Evolutionary conservation across 2,329 filamentous ascomycete species (phyloP).

Genomic region (Stagonosporopsis vannaccii): DNA sequence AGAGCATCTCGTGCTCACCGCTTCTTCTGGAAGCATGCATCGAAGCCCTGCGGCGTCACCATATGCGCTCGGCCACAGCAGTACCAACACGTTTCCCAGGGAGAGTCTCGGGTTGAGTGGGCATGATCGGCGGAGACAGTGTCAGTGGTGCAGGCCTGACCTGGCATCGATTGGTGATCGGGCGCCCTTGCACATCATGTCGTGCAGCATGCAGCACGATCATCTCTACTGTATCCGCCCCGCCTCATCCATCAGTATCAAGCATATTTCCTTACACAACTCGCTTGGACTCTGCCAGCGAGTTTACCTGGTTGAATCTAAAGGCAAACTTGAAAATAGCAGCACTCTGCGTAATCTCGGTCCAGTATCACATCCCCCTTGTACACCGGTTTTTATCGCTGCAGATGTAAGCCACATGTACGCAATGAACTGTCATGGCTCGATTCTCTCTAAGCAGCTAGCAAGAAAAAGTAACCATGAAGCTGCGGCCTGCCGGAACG

Average conservation of each 20-base stretch:
- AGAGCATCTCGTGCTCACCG: conserved; percentile 10
- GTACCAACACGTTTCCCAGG: conserved; percentile 1
- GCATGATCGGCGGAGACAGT: conserved; percentile 14
- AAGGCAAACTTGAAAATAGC: no score
- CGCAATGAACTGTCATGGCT: conserved; percentile 12
- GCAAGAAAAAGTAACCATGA: conserved; percentile 14
- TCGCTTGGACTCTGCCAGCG: not conserved
- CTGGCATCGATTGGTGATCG: conserved; percentile 11
- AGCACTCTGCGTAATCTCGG: not conserved
- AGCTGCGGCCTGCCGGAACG: conserved; percentile 1
- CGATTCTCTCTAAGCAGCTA: conserved; percentile 15
- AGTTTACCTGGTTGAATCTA: not conserved
- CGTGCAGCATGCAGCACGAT: conserved; percentile 18
- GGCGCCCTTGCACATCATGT: conserved; percentile 19
- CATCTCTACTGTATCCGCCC: not conserved
- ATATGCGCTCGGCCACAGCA: conserved; percentile 8
- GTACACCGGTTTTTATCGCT: not conserved
- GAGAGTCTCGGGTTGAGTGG: conserved; percentile 14
- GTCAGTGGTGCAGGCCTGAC: conserved; percentile 7
- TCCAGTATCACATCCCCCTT: not conserved
- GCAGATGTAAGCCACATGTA: conserved; percentile 12
- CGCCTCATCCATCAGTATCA: not conserved
- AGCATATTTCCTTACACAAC: not conserved
- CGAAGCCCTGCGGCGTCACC: conserved; percentile 11
- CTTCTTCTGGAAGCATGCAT: conserved; percentile 24